Conservation (phyloP, 345 rosid species). For the Salix viminalis region DNA sequence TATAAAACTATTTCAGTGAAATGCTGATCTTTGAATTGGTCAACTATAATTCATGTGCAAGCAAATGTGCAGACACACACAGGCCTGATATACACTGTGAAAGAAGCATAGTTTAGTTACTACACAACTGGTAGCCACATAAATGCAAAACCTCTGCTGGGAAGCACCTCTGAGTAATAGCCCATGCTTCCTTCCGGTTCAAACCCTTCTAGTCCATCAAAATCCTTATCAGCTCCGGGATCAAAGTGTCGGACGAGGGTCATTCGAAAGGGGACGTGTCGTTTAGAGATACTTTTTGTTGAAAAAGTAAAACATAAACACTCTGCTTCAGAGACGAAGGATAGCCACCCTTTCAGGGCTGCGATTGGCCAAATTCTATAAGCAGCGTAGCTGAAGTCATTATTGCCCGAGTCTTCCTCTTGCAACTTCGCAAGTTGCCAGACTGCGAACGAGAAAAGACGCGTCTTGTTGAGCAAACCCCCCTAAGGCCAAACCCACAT, state of each 20-base stretch:
- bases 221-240: slow-evolving; percentile 49
- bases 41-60: background rate
- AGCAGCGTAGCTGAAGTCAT: background rate
- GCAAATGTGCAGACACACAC: background rate
- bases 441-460: no score
- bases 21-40: background rate
- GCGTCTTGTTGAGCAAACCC: background rate
- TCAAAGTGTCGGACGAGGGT: slow-evolving; percentile 52
- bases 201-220: slow-evolving; percentile 44
- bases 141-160: background rate
- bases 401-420: background rate
- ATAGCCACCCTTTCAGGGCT: background rate
- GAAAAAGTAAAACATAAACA: no score
- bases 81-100: background rate
- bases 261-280: slow-evolving; percentile 11
- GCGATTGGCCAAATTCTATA: background rate
- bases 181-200: slow-evolving; percentile 50
- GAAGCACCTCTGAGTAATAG: slow-evolving; percentile 40
- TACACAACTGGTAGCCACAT: background rate
- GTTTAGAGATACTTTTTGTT: no score
- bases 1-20: background rate
- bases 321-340: background rate
- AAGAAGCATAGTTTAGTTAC: background rate
- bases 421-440: background rate
- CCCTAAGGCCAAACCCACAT: background rate